Conservation (phyloP, 2,329 filamentous ascomycete species). For the Fusarium mangiferae region DNA sequence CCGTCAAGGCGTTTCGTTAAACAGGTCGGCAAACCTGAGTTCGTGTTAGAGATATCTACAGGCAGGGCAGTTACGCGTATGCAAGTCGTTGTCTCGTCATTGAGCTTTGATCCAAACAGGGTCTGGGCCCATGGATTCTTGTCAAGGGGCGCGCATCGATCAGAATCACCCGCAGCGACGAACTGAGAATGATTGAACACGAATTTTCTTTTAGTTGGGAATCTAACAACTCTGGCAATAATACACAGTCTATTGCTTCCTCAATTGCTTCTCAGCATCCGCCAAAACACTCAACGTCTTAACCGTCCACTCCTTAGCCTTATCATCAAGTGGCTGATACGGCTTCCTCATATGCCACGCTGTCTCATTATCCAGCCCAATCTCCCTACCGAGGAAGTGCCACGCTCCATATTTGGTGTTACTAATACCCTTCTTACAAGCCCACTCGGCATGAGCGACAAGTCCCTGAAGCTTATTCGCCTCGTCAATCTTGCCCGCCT, state of each 20-base stretch:
- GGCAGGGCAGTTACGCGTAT: rapidly evolving
- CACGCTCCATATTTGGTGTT: slow-evolving; percentile 59
- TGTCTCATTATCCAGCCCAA: slow-evolving; percentile 50
- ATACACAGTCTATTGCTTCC: background rate
- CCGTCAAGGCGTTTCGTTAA: rapidly evolving
- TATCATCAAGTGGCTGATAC: slow-evolving; percentile 52
- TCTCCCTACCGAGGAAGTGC: slow-evolving; percentile 52
- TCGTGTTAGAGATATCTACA: too few species aligned
- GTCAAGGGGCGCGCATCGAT: too few species aligned
- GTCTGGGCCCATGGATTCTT: background rate
- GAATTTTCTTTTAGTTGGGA: too few species aligned
- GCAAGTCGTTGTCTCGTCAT: background rate
- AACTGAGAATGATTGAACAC: too few species aligned
- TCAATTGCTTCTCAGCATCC: slow-evolving; percentile 44
- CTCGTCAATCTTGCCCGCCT: slow-evolving; percentile 50
- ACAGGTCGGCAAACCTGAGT: too few species aligned
- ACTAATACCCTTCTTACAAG: slow-evolving; percentile 60
- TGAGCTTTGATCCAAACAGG: background rate
- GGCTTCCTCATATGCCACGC: slow-evolving; percentile 56
- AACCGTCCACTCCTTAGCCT: slow-evolving; percentile 55
- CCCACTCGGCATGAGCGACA: slow-evolving; percentile 60
- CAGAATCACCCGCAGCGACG: too few species aligned
- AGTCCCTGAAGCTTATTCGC: slow-evolving; percentile 53
- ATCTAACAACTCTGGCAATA: too few species aligned
- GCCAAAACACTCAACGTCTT: slow-evolving; percentile 53